Percentiles rank a stretch among this genome's conserved stretches.
These are phyloP conservation scores for Plasmodium vinckei DNA, from an alignment of 169 alveolate species.

Conservation along the genomic window DNA sequence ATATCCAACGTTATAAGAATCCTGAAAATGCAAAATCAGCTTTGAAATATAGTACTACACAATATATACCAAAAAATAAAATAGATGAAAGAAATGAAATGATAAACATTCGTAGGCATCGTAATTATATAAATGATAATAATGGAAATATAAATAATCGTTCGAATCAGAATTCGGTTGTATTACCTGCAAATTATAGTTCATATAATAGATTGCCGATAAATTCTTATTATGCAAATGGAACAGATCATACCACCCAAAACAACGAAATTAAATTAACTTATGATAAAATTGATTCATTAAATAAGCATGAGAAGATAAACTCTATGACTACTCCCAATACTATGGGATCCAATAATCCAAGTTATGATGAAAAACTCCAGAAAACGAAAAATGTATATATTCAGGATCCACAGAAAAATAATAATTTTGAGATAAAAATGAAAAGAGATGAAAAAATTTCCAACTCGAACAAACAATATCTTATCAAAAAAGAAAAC, in stretches of 20 bases:
- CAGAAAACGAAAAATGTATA: not conserved
- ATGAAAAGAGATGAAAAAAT: not conserved
- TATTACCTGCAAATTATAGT: constrained; percentile 15
- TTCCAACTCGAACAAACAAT: not conserved
- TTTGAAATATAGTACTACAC: constrained; percentile 48
- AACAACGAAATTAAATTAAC: not conserved
- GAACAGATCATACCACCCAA: not conserved
- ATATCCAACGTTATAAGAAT: constrained; percentile 6
- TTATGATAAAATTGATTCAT: constrained; percentile 4
- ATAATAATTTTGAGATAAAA: not conserved
- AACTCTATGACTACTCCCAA: not conserved
- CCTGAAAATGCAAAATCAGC: constrained; percentile 3
- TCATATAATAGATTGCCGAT: constrained; percentile 3
- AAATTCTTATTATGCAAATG: constrained; percentile 8
- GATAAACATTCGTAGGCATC: not conserved
- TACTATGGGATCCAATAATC: not conserved
- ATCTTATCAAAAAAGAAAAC: too few species aligned
- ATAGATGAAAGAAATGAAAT: constrained; percentile 14
- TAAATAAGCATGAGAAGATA: constrained; percentile 1
- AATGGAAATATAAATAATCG: constrained; percentile 1
- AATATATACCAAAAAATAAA: constrained; percentile 23
- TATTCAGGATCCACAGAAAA: not conserved
- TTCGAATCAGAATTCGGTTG: not conserved
- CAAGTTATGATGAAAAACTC: not conserved
- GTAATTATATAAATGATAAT: too few species aligned